These are phyloP conservation scores for Nepenthes alata DNA, from an alignment of 179 eudicot genomes.

Conservation along the genomic window DNA sequence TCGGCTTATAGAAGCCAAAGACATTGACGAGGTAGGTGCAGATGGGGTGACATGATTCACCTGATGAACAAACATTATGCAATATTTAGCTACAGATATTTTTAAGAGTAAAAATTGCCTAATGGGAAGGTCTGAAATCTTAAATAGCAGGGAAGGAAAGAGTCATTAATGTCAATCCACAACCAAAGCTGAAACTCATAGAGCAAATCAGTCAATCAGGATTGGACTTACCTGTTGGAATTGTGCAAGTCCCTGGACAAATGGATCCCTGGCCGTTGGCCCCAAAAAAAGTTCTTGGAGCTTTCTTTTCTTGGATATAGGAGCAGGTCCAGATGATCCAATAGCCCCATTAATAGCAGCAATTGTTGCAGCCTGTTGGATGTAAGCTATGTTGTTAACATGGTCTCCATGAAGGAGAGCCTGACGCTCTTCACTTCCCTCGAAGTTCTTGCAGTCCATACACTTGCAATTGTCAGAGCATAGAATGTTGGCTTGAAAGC, in stretches of 20 bases:
- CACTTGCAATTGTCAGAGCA: constrained; percentile 97
- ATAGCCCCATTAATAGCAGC: constrained; percentile 95
- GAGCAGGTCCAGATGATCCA: constrained; percentile 81
- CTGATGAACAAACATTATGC: constrained; percentile 26
- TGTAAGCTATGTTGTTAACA: constrained; percentile 48
- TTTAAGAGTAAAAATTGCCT: no score
- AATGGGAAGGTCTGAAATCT: not conserved
- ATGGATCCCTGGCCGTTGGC: constrained; percentile 41
- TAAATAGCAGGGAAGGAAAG: not conserved
- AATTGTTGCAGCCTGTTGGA: constrained; percentile 77
- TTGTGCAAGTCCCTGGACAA: constrained; percentile 34
- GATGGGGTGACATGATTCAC: constrained; percentile 44
- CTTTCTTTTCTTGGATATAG: constrained; percentile 57
- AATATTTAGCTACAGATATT: not conserved
- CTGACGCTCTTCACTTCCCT: constrained; percentile 94
- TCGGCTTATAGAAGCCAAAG: constrained; percentile 38
- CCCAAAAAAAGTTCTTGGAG: constrained; percentile 50
- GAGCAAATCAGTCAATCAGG: not conserved
- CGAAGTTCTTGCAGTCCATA: constrained; percentile 91
- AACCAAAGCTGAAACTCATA: not conserved
- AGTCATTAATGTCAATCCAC: not conserved
- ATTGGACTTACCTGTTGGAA: constrained; percentile 42
- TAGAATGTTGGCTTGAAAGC: constrained; percentile 90
- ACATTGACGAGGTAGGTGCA: constrained; percentile 33
- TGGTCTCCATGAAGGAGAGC: constrained; percentile 83